Evolutionary conservation across 257 asterid genomes (phyloP), one percentile per base, ranked within the genome.

Genomic region (Voacanga thouarsii): DNA sequence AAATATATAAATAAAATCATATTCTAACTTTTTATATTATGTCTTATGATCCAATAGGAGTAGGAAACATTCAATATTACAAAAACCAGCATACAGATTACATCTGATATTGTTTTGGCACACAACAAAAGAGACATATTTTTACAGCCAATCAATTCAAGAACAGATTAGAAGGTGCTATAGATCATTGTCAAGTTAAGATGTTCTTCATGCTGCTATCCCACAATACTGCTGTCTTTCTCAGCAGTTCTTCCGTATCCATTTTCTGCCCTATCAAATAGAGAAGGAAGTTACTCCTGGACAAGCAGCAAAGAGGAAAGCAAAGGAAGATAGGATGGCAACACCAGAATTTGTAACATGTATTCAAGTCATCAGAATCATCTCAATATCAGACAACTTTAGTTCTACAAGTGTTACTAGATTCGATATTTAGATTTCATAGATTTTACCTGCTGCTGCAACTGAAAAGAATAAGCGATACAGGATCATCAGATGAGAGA

Each of bases 231-330:
- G 45, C 39, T 75, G 65, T 66, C 85, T 68, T 69, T 68, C 68
- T 56, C 81, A 77, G 37, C 49, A 21, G 85, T 57, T 76, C 78
- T 84, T 74, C 88, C 90, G 86, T 87, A 82, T 51, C 88, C 87
- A 47, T 84, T 88, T 90, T 70, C 91, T 87, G 91, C 79, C 94
- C 97, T 90, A 85, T 51, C 89, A 87, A 69, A 84, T 81, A 71
- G 83, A 82, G 0, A 79, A 83, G 57, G 61, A 82, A 83, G 53
- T 41, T 61, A 39, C 77, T 30, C 81, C 77, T 72, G 24, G 75
- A 57, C 51, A 68, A 60, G 50, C 12, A 14, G 50, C 41, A 70
- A 74, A 5, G 12, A 19, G 7, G 51, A 50, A 33, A 12, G 43
- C 7, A 41, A 67, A 66, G 49, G 26, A 37, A 16, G 21, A 43